Percentiles rank a stretch among this genome's conserved stretches.
Evolutionary conservation across 768 basidiomycete species (phyloP).

Genomic region (Trametopsis cervina): DNA sequence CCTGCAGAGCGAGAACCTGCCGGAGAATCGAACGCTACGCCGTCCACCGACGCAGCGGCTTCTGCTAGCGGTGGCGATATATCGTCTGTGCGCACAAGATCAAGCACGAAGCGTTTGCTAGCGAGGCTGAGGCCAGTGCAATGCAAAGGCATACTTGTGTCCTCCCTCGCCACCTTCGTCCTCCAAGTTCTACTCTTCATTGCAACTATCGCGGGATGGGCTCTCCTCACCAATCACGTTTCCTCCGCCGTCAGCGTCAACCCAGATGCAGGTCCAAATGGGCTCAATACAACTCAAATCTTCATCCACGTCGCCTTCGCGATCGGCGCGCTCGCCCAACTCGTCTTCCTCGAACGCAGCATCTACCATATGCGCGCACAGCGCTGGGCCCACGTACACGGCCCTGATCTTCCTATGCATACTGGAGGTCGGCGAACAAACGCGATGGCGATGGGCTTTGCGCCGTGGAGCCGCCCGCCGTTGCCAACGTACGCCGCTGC

Average conservation of each 20-base stretch:
- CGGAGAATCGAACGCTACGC: constrained; percentile 10
- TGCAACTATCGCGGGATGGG: constrained; percentile 53
- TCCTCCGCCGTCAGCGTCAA: constrained; percentile 9
- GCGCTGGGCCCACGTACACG: constrained; percentile 47
- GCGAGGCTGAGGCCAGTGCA: constrained; percentile 34
- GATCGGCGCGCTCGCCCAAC: constrained; percentile 41
- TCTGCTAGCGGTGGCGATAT: constrained; percentile 1
- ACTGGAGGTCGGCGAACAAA: constrained; percentile 23
- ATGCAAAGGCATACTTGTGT: constrained; percentile 37
- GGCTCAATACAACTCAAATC: constrained; percentile 25
- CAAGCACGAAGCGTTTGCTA: constrained; percentile 22
- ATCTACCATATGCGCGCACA: constrained; percentile 63
- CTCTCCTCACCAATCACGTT: constrained; percentile 29
- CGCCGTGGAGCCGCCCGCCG: constrained; percentile 68
- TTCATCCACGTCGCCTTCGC: constrained; percentile 62
- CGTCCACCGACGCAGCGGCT: constrained; percentile 16
- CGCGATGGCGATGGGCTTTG: constrained; percentile 21
- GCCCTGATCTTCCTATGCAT: constrained; percentile 40
- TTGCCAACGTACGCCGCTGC: constrained; percentile 67
- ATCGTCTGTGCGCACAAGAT: neutral
- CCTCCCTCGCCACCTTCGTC: constrained; percentile 35
- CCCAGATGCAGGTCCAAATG: constrained; percentile 3
- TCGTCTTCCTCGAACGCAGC: constrained; percentile 58
- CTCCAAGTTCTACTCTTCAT: constrained; percentile 32
- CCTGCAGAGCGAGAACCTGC: constrained; percentile 37